Evolutionary conservation across 257 asterid genomes (phyloP).

Genomic region (Ballota nigra): DNA sequence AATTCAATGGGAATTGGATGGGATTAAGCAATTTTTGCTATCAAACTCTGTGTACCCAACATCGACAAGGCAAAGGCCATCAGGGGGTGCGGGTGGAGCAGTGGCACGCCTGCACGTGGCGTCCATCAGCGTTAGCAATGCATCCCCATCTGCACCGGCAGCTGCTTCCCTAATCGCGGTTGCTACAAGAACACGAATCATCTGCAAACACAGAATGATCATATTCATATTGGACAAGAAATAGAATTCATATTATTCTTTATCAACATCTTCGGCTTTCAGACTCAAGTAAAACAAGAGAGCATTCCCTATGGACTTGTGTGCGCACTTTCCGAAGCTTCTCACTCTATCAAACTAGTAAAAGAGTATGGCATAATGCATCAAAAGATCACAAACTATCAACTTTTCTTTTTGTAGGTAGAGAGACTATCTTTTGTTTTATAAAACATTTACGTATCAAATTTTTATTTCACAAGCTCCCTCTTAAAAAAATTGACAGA

Average conservation of each 20-base stretch:
- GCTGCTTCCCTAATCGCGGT: conserved; percentile 92
- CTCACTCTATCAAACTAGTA: neutral
- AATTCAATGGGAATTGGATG: conserved; percentile 22
- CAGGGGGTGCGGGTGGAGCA: conserved; percentile 96
- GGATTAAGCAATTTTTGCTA: conserved; percentile 51
- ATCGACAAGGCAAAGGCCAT: conserved; percentile 91
- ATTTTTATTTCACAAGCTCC: no score
- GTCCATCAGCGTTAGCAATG: conserved; percentile 78
- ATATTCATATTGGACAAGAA: neutral
- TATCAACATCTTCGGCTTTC: neutral
- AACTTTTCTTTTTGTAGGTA: no score
- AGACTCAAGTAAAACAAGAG: neutral
- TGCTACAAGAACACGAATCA: conserved; percentile 97
- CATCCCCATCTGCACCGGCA: conserved; percentile 86
- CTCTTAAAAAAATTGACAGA: no score
- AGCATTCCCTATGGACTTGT: neutral
- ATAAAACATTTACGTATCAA: no score
- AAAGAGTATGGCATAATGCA: no score
- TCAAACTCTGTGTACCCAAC: conserved; percentile 82
- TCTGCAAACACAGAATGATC: conserved; percentile 37
- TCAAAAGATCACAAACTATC: no score
- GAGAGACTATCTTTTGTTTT: no score
- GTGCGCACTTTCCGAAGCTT: neutral
- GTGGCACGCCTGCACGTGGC: conserved; percentile 97
- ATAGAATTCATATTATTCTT: conserved; percentile 1